Base-by-base conservation (phyloP, 441 rosid genomes). In the Aleurites moluccanus region DNA sequence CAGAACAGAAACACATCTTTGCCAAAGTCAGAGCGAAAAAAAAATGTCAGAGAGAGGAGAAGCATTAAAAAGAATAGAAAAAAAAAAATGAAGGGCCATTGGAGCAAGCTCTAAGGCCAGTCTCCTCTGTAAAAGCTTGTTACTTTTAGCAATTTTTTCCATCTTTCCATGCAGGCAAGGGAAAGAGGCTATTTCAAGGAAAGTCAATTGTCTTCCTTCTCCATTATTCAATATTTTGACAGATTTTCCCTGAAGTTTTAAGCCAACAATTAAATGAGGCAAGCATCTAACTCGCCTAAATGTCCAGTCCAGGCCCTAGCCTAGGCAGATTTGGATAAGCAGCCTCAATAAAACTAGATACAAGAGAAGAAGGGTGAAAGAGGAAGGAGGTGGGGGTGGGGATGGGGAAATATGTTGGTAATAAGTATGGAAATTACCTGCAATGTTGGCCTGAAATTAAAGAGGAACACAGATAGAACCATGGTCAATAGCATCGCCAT, bases 401-500 rank as follows among this genome's bases (percentile, higher is more conserved):
- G n/a, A n/a, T n/a, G n/a, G n/a, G n/a, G n/a, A n/a, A n/a, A n/a
- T 1, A 64, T 25, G 23, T 52, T 2, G 9, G 23, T 11, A 5
- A 18, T 20, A 60, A 61, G 21, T 50, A 45, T 40, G 73, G 65
- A 73, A 27, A 61, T 70, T 80, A 86, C 92, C 91, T 91, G 97
- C 61, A 89, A 56, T n/a, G 92, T 87, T 0, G 96, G 94, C 80
- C 79, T 87, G 81, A 91, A 87, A 66, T 73, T 81, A 79, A 92
- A 88, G 53, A 90, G 94, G 81, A 82, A 86, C 40, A 88, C 82
- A 1, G 92, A 92, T 59, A 90, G 83, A 76, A 90, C 85, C 91
- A 87, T 86, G n/a, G 23, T 90, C 69, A 87, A 85, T 50, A 91
- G 86, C 94, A 90, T 90, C 18, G 92, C 93, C 91, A 88, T 86